Base-by-base conservation (phyloP, 2,329 filamentous ascomycete genomes). In the Aspergillus hiratsukae region DNA sequence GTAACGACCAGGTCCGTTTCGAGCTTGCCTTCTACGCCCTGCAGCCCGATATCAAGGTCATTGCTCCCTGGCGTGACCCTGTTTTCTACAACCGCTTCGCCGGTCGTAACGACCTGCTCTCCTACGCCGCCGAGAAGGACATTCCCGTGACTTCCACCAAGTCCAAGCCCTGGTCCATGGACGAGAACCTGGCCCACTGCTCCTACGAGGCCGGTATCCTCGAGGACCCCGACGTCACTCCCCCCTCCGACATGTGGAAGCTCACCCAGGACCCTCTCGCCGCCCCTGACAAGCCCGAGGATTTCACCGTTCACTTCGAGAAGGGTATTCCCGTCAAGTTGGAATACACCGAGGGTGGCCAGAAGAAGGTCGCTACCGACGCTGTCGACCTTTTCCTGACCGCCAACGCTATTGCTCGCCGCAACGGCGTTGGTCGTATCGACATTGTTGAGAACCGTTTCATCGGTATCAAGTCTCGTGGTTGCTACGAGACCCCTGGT, bases 381-480 rank as follows among this genome's bases (percentile, higher is more conserved):
- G 79, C 85, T 4, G 81, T 90, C 55, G 86, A 88, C 69, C 79
- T 93, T 56, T 93, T 93, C 80, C 78, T 85, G 59, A 81, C 83
- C 55, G 80, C 85, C 65, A 92, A 92, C 77, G 78, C 83, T 57
- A 87, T 93, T 61, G 90, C 84, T 62, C 82, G 84, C 72, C 81
- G 79, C 62, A 80, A 91, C 77, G 90, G 90, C 71, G 83, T 93
- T 64, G 90, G 89, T 67, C 81, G 90, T 68, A 87, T 93, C 63
- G 89, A 93, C 74, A 93, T 93, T 69, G 89, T 92, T 59, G 88
- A 91, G 75, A 89, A 89, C 78, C 83, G 89, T 53, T 90, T 88
- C 79, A 88, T 90, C 69, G 89, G 89, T 61, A 81, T 92, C 66
- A 92, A 92, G 80, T 87, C 83, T 64, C 85, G 89, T 67, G 89